These are phyloP conservation scores for Adansonia rubrostipa DNA, from an alignment of 441 rosid genomes.

Conservation along the genomic window DNA sequence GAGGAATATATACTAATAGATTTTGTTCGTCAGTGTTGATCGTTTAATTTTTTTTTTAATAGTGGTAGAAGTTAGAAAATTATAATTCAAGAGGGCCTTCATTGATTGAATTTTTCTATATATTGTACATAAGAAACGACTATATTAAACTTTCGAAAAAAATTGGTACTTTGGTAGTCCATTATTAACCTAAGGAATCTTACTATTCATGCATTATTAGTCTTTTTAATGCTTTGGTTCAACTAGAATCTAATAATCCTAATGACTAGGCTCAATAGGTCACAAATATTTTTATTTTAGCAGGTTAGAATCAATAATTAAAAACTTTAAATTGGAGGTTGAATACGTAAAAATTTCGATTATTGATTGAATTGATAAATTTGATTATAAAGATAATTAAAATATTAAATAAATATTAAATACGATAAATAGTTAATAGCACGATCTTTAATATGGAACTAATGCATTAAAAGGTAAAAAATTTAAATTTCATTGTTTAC, in stretches of 20 bases:
- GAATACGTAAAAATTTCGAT: no score
- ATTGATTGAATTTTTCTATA: neutral
- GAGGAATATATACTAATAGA: no score
- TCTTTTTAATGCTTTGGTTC: neutral
- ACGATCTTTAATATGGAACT: no score
- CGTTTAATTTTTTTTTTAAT: no score
- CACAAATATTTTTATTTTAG: neutral
- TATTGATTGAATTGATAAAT: no score
- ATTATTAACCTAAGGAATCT: neutral
- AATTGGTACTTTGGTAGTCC: slow-evolving; percentile 2
- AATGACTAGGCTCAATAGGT: slow-evolving; percentile 1
- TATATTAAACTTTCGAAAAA: neutral
- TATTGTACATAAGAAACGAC: neutral
- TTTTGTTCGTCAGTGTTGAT: no score
- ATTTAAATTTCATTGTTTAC: no score
- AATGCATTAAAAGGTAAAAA: no score
- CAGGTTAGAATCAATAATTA: neutral
- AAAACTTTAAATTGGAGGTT: no score
- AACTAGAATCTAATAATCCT: neutral
- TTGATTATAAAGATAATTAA: no score
- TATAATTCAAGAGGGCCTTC: neutral
- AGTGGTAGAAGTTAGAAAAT: neutral
- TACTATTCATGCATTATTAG: neutral
- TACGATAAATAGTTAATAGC: no score
- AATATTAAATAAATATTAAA: no score